Percentiles rank a stretch among this genome's conserved stretches.
Evolutionary conservation across 305 asterid species (phyloP).

Genomic region (Lippia alba): DNA sequence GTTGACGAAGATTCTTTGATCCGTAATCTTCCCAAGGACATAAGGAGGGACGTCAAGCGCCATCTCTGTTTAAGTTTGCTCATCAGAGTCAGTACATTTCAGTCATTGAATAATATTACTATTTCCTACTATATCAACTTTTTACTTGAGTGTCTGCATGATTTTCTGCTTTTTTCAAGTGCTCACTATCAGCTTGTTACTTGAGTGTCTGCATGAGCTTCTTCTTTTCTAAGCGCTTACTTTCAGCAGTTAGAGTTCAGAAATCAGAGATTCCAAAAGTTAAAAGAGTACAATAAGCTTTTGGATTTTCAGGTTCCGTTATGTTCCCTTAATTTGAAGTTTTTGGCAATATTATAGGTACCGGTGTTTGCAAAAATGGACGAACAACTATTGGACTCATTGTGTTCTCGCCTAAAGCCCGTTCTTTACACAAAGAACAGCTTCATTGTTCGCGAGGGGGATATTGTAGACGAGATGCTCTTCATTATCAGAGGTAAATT

Average conservation of each 20-base stretch:
- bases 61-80: slow-evolving; percentile 73
- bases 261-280: too few species aligned
- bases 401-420: slow-evolving; percentile 57
- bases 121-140: too few species aligned
- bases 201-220: too few species aligned
- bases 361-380: slow-evolving; percentile 67
- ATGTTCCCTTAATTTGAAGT: background rate
- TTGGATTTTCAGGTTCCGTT: too few species aligned
- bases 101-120: too few species aligned
- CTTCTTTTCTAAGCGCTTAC: too few species aligned
- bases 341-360: slow-evolving; percentile 42
- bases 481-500: slow-evolving; percentile 67
- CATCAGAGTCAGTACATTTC: slow-evolving; percentile 47
- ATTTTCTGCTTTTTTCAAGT: too few species aligned
- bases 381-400: slow-evolving; percentile 61
- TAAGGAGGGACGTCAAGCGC: slow-evolving; percentile 70
- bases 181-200: too few species aligned
- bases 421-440: slow-evolving; percentile 59
- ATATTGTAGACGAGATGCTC: slow-evolving; percentile 69
- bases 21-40: slow-evolving; percentile 68
- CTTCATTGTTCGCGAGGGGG: slow-evolving; percentile 64
- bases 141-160: too few species aligned
- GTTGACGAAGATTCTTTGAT: slow-evolving; percentile 67
- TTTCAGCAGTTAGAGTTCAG: too few species aligned
- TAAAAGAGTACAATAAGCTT: too few species aligned